Evolutionary conservation across 2,329 filamentous ascomycete species (phyloP), one percentile per base, ranked within the genome.

Genomic region (Fusarium coicis): DNA sequence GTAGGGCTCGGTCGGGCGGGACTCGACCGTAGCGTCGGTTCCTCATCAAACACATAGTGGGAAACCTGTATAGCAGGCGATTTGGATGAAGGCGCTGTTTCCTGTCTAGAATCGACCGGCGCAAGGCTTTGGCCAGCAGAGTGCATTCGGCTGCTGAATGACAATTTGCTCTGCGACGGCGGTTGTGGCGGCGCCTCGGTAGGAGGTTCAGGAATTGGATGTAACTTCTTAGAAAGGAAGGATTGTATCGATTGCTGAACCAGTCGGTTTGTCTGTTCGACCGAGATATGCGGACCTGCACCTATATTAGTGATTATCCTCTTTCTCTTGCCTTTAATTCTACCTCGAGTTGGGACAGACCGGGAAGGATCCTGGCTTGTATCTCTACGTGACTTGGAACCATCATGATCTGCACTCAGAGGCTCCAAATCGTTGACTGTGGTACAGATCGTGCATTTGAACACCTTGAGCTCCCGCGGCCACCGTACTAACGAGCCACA

Each of bases 401-500:
- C 68, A 47, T 69, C 65, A 47, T 63, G 68, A 37, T 76, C 75
- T 34, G 61, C 61, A 10, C 70, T 67, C 42, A 70, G 66, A 18
- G 80, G 77, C 37, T 79, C 79, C 58, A 97, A 81, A 79, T 97
- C 94, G 79, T 97, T 97, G 79, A 97, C 91, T 23, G 93, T 96
- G 77, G 93, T 84, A 81, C 95, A 97, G 61, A 93, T 92, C 46
- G 93, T 93, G 81, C 95, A 97, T 75, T 94, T 89, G 81, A 96
- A 97, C 42, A 92, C 89, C 40, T 88, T 88, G 69, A 95, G 83
- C 59, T 92, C 89, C 70, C 87, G 89, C 4, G 94, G 94, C 92
- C 94, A 97, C 63, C 92, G 88, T 73, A 97, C 92, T 63, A 91
- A 89, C 61, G 92, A 93, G 76, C 92, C 93, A 81, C 95, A 97